These are phyloP conservation scores for Sporothrix mexicana DNA, from an alignment of 2,329 filamentous ascomycete genomes.

Conservation along the genomic window DNA sequence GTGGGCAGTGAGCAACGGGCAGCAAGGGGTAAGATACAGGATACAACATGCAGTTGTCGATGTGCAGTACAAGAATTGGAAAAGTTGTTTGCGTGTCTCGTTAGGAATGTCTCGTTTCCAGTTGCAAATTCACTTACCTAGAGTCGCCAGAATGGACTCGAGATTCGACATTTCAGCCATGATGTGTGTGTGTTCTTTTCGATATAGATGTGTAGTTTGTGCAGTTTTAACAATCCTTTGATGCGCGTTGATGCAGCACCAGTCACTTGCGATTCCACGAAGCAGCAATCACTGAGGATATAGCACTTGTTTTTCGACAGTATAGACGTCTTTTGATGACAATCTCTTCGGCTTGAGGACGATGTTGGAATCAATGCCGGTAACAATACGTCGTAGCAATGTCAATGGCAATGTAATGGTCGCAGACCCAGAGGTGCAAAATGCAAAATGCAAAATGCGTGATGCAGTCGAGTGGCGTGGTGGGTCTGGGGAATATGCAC, in stretches of 20 bases:
- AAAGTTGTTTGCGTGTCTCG: background rate
- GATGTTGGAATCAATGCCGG: background rate
- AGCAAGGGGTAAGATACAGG: background rate
- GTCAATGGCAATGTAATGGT: slow-evolving; percentile 17
- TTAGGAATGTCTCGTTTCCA: background rate
- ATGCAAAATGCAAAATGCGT: too few relatives aligned
- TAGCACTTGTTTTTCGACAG: background rate
- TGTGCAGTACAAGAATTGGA: background rate
- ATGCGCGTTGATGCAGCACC: background rate
- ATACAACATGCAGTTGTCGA: slow-evolving; percentile 4
- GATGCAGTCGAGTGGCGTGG: slow-evolving; percentile 20
- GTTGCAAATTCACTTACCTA: slow-evolving; percentile 38
- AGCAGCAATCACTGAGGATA: slow-evolving; percentile 14
- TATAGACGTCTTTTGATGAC: background rate
- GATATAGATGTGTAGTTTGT: background rate
- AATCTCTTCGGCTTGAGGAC: background rate
- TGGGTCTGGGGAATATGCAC: slow-evolving; percentile 11
- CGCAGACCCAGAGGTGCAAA: background rate
- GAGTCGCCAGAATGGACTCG: slow-evolving; percentile 40
- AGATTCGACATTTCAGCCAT: slow-evolving; percentile 39
- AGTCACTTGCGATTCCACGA: slow-evolving; percentile 19
- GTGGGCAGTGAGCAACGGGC: background rate
- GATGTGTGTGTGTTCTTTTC: background rate
- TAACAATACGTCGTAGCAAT: background rate
- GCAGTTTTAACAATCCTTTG: slow-evolving; percentile 8